Percentiles rank a stretch among this genome's conserved stretches.
phyloP scores from a whole-genome alignment of 306 rosid species.

The Bauhinia variegata region DNA sequence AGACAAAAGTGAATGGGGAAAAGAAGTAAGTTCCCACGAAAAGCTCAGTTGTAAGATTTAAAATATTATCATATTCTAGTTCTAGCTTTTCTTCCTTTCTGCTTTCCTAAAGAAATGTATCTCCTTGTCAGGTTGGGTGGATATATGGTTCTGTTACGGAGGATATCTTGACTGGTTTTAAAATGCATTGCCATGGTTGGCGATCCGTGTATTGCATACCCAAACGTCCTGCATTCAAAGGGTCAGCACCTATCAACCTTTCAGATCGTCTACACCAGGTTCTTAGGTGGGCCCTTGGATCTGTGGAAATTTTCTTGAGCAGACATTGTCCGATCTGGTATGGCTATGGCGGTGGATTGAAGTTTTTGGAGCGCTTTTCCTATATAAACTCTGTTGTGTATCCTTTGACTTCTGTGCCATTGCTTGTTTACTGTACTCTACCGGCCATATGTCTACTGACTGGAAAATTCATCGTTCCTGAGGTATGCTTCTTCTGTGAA shows the following conservation, averaged over 20 bases:
- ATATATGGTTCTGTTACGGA: slow-evolving; percentile 98
- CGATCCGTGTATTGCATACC: slow-evolving; percentile 97
- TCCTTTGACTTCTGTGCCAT: slow-evolving; percentile 91
- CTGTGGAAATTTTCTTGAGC: slow-evolving; percentile 95
- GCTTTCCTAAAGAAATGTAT: slow-evolving; percentile 27
- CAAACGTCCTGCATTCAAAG: slow-evolving; percentile 86
- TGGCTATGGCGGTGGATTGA: slow-evolving; percentile 91
- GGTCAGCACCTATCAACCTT: slow-evolving; percentile 95
- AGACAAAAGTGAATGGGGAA: slow-evolving; percentile 98
- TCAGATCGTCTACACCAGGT: slow-evolving; percentile 97
- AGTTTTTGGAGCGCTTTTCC: slow-evolving; percentile 81
- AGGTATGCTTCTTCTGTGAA: slow-evolving; percentile 58
- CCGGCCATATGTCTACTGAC: slow-evolving; percentile 96
- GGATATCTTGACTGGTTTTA: slow-evolving; percentile 97
- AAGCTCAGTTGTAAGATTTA: neutral
- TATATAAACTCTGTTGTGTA: slow-evolving; percentile 90
- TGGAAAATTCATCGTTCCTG: slow-evolving; percentile 91
- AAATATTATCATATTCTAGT: neutral
- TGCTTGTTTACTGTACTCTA: slow-evolving; percentile 84
- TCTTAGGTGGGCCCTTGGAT: slow-evolving; percentile 97
- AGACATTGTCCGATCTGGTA: slow-evolving; percentile 95
- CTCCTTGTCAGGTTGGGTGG: slow-evolving; percentile 81
- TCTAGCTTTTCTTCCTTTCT: slow-evolving; percentile 17
- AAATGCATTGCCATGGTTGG: slow-evolving; percentile 99
- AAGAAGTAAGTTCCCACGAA: slow-evolving; percentile 62